These are phyloP conservation scores for Plectosphaerella plurivora DNA, from an alignment of 2,329 filamentous ascomycete genomes.

Conservation along the genomic window DNA sequence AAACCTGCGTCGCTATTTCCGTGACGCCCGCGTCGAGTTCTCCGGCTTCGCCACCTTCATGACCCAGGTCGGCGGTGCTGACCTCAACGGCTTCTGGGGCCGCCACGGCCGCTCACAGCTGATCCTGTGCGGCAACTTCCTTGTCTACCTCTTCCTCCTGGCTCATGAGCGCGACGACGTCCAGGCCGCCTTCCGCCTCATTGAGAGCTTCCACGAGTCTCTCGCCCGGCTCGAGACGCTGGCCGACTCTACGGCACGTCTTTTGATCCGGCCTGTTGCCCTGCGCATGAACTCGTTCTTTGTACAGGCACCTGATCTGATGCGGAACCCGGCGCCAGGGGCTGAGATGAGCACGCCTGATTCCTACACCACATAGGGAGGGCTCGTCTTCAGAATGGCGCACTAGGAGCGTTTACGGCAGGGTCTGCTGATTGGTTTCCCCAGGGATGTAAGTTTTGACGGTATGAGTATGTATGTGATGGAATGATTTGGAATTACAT, in stretches of 20 bases:
- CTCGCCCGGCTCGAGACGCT: constrained; percentile 26
- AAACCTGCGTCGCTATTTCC: constrained; percentile 28
- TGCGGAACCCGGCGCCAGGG: background rate
- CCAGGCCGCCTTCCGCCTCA: constrained; percentile 26
- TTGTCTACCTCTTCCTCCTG: constrained; percentile 42
- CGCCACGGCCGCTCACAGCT: constrained; percentile 37
- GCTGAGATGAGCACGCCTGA: background rate
- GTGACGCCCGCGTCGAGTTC: constrained; percentile 27
- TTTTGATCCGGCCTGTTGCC: constrained; percentile 28
- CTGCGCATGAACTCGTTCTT: constrained; percentile 35
- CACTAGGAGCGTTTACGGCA: too few relatives aligned
- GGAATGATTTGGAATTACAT: too few relatives aligned
- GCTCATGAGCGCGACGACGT: constrained; percentile 29
- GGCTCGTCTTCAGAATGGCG: background rate
- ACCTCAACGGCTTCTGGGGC: constrained; percentile 38
- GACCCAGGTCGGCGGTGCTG: constrained; percentile 24
- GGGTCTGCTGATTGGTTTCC: too few relatives aligned
- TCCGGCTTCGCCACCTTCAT: constrained; percentile 33
- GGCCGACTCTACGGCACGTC: constrained; percentile 22
- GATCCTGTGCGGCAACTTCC: constrained; percentile 41
- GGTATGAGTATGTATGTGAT: too few relatives aligned
- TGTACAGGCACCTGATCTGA: constrained; percentile 21
- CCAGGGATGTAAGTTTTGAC: too few relatives aligned
- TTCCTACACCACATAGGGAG: background rate
- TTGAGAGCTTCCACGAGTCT: constrained; percentile 30